Evolutionary conservation across 2,329 filamentous ascomycete species (phyloP), one percentile per base, ranked within the genome.

Genomic region (Drechslera avenae): DNA sequence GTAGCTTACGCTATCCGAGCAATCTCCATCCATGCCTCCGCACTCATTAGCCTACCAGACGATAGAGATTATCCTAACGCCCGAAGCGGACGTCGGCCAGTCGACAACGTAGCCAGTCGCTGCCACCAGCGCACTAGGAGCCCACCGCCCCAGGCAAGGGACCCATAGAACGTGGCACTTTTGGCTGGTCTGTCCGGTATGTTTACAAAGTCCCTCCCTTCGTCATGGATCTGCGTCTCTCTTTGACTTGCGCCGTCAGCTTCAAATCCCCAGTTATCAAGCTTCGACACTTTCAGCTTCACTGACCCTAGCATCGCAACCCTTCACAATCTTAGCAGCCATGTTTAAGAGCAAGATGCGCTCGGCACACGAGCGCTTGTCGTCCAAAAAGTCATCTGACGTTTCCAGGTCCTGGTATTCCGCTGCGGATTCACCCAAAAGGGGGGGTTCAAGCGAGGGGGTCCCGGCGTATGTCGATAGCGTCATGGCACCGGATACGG

Each of bases 271-370:
- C 35, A 37, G 18, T 30, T 19, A 19, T 21, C 34, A 48, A 48
- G 26, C 28, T 40, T 39, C 39, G 32, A 28, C 33, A 37, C 36
- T 42, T 39, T 45, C 34, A 14, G 17, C 14, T 41, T 42, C 16
- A 9, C 37, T 23, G n/a, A 32, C 26, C 14, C 28, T 32, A 10
- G n/a, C 35, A 26, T 32, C 31, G 31, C 21, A 41, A 13, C 39
- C 21, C 16, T 31, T 17, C 13, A 23, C 36, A 18, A 39, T 32
- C 39, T 16, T 46, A 30, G 56, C 64, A 56, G 46, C 61, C 39
- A 62, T 71, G 50, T 68, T 70, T 53, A 71, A 66, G 54, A 59
- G 57, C 56, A 67, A 62, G 55, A 69, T 64, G 53, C 66, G 63
- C 48, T 69, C 67, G 28, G 58, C 64, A 56, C 67, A 71, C 56